Evolutionary conservation across 2,329 filamentous ascomycete genomes (phyloP).

Genomic region (Incumbomyces lentus): DNA sequence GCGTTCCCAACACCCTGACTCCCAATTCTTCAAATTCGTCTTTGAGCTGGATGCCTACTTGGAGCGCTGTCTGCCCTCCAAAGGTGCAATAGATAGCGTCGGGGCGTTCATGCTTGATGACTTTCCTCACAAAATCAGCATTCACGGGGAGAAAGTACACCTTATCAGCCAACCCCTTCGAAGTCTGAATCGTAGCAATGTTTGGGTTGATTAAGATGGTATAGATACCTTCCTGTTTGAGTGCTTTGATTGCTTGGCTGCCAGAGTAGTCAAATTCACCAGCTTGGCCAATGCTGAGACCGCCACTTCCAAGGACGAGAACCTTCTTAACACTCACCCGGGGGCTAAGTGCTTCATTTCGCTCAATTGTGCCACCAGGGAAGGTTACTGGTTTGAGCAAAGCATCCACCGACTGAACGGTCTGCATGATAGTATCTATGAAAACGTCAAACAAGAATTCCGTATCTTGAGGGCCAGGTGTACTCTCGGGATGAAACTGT

Average conservation of each 20-base stretch:
- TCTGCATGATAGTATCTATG: conserved; percentile 69
- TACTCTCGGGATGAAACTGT: conserved; percentile 98
- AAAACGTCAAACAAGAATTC: conserved; percentile 97
- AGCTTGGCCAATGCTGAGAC: conserved; percentile 92
- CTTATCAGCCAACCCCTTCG: conserved; percentile 94
- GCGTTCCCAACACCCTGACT: conserved; percentile 88
- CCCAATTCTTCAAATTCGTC: conserved; percentile 90
- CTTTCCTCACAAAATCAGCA: conserved; percentile 92
- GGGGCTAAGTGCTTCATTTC: conserved; percentile 67
- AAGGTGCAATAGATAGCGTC: conserved; percentile 98
- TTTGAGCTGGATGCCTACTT: conserved; percentile 93
- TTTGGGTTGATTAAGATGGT: conserved; percentile 98
- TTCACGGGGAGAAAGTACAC: conserved; percentile 98
- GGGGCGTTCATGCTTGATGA: conserved; percentile 86
- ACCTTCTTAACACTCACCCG: conserved; percentile 86
- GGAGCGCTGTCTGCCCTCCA: conserved; percentile 92
- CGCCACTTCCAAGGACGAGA: conserved; percentile 84
- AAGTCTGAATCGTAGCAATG: conserved; percentile 97
- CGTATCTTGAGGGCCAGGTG: conserved; percentile 86
- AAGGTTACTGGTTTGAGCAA: conserved; percentile 70
- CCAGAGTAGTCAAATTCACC: conserved; percentile 99
- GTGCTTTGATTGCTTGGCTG: conserved; percentile 93
- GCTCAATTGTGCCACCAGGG: conserved; percentile 70
- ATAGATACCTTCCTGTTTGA: conserved; percentile 97
- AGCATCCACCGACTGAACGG: conserved; percentile 54